A percentile compares a stretch with the other conserved stretches of the same genome.
These are phyloP conservation scores for Durio zibethinus DNA, from an alignment of 345 rosid genomes.

Conservation along the genomic window DNA sequence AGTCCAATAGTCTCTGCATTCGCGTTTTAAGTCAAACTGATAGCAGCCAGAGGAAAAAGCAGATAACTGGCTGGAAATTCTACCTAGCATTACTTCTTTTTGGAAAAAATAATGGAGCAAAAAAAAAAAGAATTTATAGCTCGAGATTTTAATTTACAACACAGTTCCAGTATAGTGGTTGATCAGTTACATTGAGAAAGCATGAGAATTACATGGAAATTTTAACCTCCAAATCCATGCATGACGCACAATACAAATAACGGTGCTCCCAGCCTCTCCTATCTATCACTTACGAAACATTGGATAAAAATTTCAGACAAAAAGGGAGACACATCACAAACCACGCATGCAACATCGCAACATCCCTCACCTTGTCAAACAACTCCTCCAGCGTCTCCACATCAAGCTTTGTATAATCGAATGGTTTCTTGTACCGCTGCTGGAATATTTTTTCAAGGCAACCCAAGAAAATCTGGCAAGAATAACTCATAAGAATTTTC, in stretches of 20 bases:
- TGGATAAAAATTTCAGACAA: neutral
- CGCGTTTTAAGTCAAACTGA: constrained; percentile 20
- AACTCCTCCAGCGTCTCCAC: constrained; percentile 74
- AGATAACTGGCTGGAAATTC: neutral
- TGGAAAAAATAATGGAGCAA: neutral
- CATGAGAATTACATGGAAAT: constrained; percentile 27
- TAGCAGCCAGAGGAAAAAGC: neutral
- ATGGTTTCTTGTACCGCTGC: constrained; percentile 71
- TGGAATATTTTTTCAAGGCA: constrained; percentile 77
- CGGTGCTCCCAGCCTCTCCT: constrained; percentile 13
- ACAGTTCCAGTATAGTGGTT: constrained; percentile 8
- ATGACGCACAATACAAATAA: constrained; percentile 4
- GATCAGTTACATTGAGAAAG: constrained; percentile 13
- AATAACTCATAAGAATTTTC: constrained; percentile 82
- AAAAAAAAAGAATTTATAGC: neutral
- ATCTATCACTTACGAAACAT: constrained; percentile 8
- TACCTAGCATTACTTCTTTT: neutral
- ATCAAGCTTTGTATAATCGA: constrained; percentile 53
- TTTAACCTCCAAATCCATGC: constrained; percentile 24
- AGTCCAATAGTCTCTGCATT: constrained; percentile 49
- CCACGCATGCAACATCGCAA: constrained; percentile 46
- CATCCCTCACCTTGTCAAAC: constrained; percentile 57
- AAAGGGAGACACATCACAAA: neutral
- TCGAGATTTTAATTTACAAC: constrained; percentile 10
- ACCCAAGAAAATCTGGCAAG: constrained; percentile 60